phyloP scores from a whole-genome alignment of 768 basidiomycete genomes.

The Russula sp. region DNA sequence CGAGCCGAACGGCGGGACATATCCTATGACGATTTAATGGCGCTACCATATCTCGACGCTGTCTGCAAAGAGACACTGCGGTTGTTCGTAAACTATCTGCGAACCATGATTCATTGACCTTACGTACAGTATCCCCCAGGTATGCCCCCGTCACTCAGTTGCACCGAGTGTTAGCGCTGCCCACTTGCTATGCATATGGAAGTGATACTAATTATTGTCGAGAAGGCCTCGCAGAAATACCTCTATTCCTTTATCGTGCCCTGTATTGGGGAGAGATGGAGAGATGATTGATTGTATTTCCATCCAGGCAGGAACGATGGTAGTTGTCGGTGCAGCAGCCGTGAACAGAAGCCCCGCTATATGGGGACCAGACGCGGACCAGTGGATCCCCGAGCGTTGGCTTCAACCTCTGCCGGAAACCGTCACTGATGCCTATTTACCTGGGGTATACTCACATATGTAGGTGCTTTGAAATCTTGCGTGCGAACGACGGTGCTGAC shows the following conservation, averaged over 20 bases:
- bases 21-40: conserved; percentile 30
- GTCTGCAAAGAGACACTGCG: conserved; percentile 31
- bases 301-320: conserved; percentile 13
- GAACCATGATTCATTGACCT: background rate
- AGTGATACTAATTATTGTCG: background rate
- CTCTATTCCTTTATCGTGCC: conserved; percentile 7
- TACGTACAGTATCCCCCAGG: background rate
- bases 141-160: conserved; percentile 17
- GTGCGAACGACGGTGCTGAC: background rate
- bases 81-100: conserved; percentile 15
- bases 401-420: conserved; percentile 18
- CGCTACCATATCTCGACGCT: conserved; percentile 34
- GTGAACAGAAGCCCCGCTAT: conserved; percentile 19
- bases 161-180: conserved; percentile 14
- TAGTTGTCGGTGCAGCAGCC: conserved; percentile 11
- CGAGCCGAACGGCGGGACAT: conserved; percentile 19
- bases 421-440: conserved; percentile 22
- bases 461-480: background rate
- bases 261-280: conserved; percentile 6
- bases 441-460: conserved; percentile 18
- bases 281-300: background rate
- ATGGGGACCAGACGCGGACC: conserved; percentile 20
- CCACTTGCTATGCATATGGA: background rate
- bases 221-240: conserved; percentile 10
- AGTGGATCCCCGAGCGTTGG: conserved; percentile 24